Evolutionary conservation across 495 filamentous ascomycete genomes (phyloP).

Genomic region (Endocarpon pusillum): DNA sequence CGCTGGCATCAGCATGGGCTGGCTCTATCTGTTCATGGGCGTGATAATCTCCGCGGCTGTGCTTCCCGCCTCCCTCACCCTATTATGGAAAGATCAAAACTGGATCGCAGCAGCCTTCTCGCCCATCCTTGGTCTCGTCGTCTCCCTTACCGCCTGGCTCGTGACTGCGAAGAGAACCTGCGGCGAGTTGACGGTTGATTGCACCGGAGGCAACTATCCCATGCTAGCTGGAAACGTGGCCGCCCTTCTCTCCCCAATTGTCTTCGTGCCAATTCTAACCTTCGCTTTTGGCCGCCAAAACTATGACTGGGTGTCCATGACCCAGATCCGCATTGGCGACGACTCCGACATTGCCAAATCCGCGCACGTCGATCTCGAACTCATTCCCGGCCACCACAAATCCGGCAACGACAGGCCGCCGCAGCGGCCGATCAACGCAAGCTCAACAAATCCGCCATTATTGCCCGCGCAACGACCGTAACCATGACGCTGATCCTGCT

Average conservation of each 20-base stretch:
- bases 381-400: slow-evolving; percentile 38
- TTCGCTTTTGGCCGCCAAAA: slow-evolving; percentile 56
- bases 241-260: slow-evolving; percentile 60
- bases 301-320: slow-evolving; percentile 86
- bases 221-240: slow-evolving; percentile 80
- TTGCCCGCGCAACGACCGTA: slow-evolving; percentile 62
- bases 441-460: slow-evolving; percentile 53
- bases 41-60: slow-evolving; percentile 80
- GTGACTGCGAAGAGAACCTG: slow-evolving; percentile 70
- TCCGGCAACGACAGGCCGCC: slow-evolving; percentile 15
- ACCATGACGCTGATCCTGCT: slow-evolving; percentile 61
- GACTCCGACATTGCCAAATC: slow-evolving; percentile 57
- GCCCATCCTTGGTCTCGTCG: slow-evolving; percentile 59
- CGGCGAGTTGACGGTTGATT: slow-evolving; percentile 53
- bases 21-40: slow-evolving; percentile 79
- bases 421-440: slow-evolving; percentile 48
- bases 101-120: slow-evolving; percentile 57
- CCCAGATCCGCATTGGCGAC: slow-evolving; percentile 64
- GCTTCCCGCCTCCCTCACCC: slow-evolving; percentile 61
- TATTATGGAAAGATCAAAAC: slow-evolving; percentile 75
- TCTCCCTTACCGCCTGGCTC: slow-evolving; percentile 74
- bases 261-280: slow-evolving; percentile 70
- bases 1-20: slow-evolving; percentile 50
- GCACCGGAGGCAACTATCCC: slow-evolving; percentile 67
- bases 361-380: slow-evolving; percentile 55